A percentile compares a stretch with the other conserved stretches of the same genome.
phyloP scores from a whole-genome alignment of 2,329 filamentous ascomycete genomes.

The Ascochyta viciae-villosae region DNA sequence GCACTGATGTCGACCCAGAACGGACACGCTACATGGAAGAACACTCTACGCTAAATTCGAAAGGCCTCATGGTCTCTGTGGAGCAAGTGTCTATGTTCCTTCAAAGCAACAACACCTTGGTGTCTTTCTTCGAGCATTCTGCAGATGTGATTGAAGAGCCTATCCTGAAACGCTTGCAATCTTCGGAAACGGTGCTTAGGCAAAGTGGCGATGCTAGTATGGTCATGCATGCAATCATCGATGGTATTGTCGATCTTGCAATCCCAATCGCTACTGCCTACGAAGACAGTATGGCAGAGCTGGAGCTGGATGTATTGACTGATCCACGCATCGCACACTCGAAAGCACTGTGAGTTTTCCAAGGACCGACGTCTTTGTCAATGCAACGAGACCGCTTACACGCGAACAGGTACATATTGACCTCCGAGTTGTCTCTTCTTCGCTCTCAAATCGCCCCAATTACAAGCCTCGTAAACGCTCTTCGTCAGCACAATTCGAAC shows the following conservation, averaged over 20 bases:
- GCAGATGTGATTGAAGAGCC: slow-evolving; percentile 84
- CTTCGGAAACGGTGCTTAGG: slow-evolving; percentile 80
- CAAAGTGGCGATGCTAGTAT: slow-evolving; percentile 87
- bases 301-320: slow-evolving; percentile 87
- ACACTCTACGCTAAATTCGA: slow-evolving; percentile 74
- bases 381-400: not conserved
- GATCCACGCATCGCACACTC: slow-evolving; percentile 81
- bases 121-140: slow-evolving; percentile 92
- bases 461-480: slow-evolving; percentile 78
- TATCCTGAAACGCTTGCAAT: slow-evolving; percentile 77
- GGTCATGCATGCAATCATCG: slow-evolving; percentile 85
- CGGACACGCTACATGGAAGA: slow-evolving; percentile 88
- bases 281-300: slow-evolving; percentile 82
- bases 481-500: slow-evolving; percentile 75
- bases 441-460: slow-evolving; percentile 84
- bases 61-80: slow-evolving; percentile 78
- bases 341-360: slow-evolving; percentile 52
- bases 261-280: slow-evolving; percentile 84
- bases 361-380: not conserved
- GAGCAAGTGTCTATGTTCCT: slow-evolving; percentile 93
- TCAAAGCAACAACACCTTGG: slow-evolving; percentile 86
- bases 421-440: slow-evolving; percentile 82
- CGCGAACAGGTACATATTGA: slow-evolving; percentile 70
- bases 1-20: slow-evolving; percentile 78
- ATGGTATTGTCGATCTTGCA: slow-evolving; percentile 88